Base-by-base conservation (phyloP, 257 asterid species). In the Solanum okadae region DNA sequence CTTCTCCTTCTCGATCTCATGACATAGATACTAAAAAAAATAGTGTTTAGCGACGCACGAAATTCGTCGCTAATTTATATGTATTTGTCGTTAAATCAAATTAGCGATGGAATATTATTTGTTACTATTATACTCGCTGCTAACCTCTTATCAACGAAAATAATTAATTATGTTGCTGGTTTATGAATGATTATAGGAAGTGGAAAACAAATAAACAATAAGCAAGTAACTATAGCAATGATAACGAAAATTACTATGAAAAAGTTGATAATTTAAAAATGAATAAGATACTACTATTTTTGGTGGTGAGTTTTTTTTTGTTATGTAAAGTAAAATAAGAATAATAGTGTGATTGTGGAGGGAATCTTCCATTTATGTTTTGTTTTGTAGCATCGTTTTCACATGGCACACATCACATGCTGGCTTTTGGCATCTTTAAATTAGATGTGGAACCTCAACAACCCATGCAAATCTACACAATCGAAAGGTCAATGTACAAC, bases 391-490 rank as follows among this genome's bases (percentile, higher is more conserved):
- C 93, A 84, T 86, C 88, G 87, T 59, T 77, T 88, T 87, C 93
- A 91, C 94, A 94, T 91, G 94, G 40, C 89, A 78, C 77, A 78
- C 70, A 70, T 61, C 91, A 88, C 92, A 90, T 89, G 94, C 91
- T 89, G 87, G 84, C 90, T 70, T 90, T 92, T 90, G 87, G 90
- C 61, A 86, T 82, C 89, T 90, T 90, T 87, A 79, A 72, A 73
- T 15, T 18, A 52, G 85, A 83, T 89, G 71, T 34, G 61, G 86
- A 10, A 71, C 81, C 35, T 35, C 81, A 29, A 56, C 49, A n/a
- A 8, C 29, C 67, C 38, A 27, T 40, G 35, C 59, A 68, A 37
- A 46, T 40, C 22, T 18, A 18, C 23, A 4, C 14, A 11, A 20
- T 67, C 56, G 18, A 83, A 71, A 86, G 78, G 16, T 46, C 37